Percentiles rank a stretch among this genome's conserved stretches.
Conservation (phyloP, 2,329 filamentous ascomycete species). For the Scedosporium aurantiacum region DNA sequence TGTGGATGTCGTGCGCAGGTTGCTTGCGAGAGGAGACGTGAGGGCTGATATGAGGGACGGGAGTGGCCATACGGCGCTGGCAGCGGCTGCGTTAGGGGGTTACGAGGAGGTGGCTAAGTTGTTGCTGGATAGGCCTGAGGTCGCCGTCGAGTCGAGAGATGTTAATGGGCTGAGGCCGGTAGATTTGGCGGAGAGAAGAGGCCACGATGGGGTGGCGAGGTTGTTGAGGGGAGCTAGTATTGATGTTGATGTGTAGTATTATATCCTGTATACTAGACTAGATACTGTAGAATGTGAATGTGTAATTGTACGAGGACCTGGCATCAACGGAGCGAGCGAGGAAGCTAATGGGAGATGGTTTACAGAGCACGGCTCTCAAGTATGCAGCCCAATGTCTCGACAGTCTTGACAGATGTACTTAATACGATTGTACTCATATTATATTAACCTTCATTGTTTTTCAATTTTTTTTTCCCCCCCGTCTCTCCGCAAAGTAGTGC, state of each 20-base stretch:
- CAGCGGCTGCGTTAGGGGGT: constrained; percentile 5
- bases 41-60: not conserved
- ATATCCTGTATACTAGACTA: not conserved
- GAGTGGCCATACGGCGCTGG: constrained; percentile 6
- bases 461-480: too few relatives aligned
- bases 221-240: not conserved
- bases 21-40: constrained; percentile 3
- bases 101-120: constrained; percentile 3
- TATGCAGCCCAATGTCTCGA: too few relatives aligned
- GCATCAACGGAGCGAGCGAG: not conserved
- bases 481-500: too few relatives aligned
- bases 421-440: too few relatives aligned
- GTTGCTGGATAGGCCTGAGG: not conserved
- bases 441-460: too few relatives aligned
- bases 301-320: not conserved
- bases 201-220: not conserved
- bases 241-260: not conserved
- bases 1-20: not conserved
- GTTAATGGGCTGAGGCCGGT: not conserved
- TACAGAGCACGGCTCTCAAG: not conserved
- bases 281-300: not conserved
- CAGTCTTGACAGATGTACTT: too few relatives aligned
- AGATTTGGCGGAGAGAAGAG: constrained; percentile 3
- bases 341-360: not conserved
- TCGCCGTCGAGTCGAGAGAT: not conserved